Percentiles rank a stretch among this genome's conserved stretches.
Conservation (phyloP, 257 asterid genomes). For the Lithospermum erythrorhizon region DNA sequence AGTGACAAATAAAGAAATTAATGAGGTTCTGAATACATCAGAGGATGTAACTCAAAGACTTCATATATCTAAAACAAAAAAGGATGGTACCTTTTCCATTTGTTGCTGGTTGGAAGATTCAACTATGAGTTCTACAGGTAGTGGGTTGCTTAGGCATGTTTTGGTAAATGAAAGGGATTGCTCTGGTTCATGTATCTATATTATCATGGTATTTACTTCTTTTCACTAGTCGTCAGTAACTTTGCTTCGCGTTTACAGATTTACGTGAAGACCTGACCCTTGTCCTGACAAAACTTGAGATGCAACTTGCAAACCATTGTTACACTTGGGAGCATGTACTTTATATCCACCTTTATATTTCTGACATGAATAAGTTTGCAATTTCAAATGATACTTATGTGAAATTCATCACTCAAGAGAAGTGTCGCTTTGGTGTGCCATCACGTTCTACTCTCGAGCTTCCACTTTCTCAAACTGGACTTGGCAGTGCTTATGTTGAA, state of each 20-base stretch:
- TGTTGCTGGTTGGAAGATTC: conserved; percentile 72
- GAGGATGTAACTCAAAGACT: conserved; percentile 28
- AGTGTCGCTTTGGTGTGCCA: conserved; percentile 90
- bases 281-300: conserved; percentile 54
- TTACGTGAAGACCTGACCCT: conserved; percentile 52
- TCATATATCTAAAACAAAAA: conserved; percentile 44
- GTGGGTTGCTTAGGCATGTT: conserved; percentile 2
- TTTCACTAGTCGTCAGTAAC: conserved; percentile 9
- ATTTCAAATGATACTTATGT: conserved; percentile 67
- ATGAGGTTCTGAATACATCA: conserved; percentile 18
- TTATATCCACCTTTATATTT: conserved; percentile 74
- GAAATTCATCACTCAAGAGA: conserved; percentile 74
- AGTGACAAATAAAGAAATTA: conserved; percentile 18
- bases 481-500: conserved; percentile 82
- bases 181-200: conserved; percentile 1
- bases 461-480: conserved; percentile 70
- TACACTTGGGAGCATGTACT: conserved; percentile 88
- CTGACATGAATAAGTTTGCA: conserved; percentile 67
- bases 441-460: conserved; percentile 92
- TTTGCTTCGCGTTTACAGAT: conserved; percentile 34
- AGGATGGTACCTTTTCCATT: conserved; percentile 48
- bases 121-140: conserved; percentile 56
- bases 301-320: conserved; percentile 39
- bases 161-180: neutral
- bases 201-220: neutral